Conservation (phyloP, 2,329 filamentous ascomycete species). For the Cucurbitaria berberidis region DNA sequence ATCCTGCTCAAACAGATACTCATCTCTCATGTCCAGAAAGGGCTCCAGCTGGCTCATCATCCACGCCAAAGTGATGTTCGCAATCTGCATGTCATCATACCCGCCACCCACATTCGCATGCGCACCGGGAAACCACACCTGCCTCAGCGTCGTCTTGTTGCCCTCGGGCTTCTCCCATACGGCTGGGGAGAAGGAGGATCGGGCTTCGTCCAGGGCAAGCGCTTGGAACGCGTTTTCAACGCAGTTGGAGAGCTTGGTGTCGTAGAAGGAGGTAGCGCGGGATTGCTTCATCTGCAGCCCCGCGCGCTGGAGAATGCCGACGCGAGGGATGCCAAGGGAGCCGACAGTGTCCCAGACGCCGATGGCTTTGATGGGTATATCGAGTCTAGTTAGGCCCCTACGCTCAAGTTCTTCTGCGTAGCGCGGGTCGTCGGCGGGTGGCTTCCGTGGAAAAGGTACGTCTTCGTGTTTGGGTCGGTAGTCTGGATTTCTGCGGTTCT, state of each 20-base stretch:
- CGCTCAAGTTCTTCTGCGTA: constrained; percentile 53
- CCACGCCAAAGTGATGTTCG: constrained; percentile 62
- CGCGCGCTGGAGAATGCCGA: constrained; percentile 48
- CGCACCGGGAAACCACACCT: constrained; percentile 63
- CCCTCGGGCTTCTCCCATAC: constrained; percentile 58
- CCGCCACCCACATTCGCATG: constrained; percentile 61
- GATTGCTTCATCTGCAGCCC: constrained; percentile 45
- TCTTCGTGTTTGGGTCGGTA: constrained; percentile 55
- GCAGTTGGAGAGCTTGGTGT: constrained; percentile 52
- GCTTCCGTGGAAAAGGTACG: constrained; percentile 56
- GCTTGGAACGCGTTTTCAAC: constrained; percentile 64
- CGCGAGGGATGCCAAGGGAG: constrained; percentile 54
- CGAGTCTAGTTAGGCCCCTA: constrained; percentile 40
- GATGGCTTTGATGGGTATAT: constrained; percentile 52
- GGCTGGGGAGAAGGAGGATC: constrained; percentile 58
- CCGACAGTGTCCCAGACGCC: constrained; percentile 60
- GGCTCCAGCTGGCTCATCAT: constrained; percentile 61
- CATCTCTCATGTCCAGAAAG: constrained; percentile 55
- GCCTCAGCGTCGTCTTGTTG: constrained; percentile 55
- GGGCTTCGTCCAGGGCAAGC: constrained; percentile 60
- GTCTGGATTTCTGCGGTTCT: constrained; percentile 51
- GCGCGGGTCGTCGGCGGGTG: constrained; percentile 50
- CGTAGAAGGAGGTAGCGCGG: constrained; percentile 54
- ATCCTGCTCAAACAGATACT: constrained; percentile 56
- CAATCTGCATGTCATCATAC: constrained; percentile 52